Evolutionary conservation across 306 rosid species (phyloP), one percentile per base, ranked within the genome.

Genomic region (Hippophae gyantsensis): DNA sequence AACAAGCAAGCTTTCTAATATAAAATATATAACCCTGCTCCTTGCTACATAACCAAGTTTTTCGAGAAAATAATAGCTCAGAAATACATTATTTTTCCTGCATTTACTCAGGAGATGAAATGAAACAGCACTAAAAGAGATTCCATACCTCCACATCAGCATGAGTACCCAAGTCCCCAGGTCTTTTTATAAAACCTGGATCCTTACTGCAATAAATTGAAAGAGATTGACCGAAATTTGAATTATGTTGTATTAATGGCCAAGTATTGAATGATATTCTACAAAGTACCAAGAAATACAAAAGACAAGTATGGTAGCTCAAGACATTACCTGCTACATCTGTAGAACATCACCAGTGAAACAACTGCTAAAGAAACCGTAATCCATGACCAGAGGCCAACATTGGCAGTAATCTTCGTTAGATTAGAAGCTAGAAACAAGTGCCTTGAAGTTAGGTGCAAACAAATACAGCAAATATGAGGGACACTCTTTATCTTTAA

Each of bases 341-440:
- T 83, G 77, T 87, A 85, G 67, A 92, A 69, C 96, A 85, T 83
- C 67, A 85, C 27, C 73, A 92, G 61, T 10, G 95, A 25, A 72
- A 72, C 81, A 65, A 61, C 69, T 14, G 86, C 69, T 41, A 82
- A 41, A 65, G 89, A 83, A 73, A 92, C 71, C 57, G 86, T 82
- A 46, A 68, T 48, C 96, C 95, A 87, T 14, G 89, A 89, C 95
- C 98, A 92, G 55, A 92, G 81, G 62, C 96, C 96, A 69, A 76
- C 77, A 72, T 64, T 64, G 13, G 96, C 98, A 40, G 98, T 92
- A 71, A 87, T 81, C 95, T 80, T 92, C 56, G 66, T 52, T 71
- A 92, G 84, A 80, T 71, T 78, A 65, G 93, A 74, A 81, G 87
- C 98, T 92, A 61, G 70, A 64, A 63, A 70, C 48, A 25, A 76